Evolutionary conservation across 73 alveolate genomes (phyloP).

Genomic region (Paramecium octaurelia): DNA sequence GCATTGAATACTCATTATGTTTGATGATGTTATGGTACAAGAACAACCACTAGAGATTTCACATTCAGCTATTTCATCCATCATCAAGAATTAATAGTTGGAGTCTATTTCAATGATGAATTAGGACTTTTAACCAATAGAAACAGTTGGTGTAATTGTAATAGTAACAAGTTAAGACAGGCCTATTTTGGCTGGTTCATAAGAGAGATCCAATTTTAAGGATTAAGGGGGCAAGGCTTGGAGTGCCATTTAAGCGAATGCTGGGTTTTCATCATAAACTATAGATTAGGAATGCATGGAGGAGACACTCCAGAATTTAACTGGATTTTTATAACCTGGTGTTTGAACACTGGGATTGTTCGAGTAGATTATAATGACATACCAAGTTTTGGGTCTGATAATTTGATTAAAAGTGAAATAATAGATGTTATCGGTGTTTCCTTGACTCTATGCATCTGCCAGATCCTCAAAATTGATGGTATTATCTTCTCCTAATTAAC

Average conservation of each 20-base stretch:
- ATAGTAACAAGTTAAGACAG: background rate
- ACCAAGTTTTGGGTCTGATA: background rate
- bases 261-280: constrained; percentile 27
- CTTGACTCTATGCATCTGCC: background rate
- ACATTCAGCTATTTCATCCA: background rate
- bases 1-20: background rate
- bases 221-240: background rate
- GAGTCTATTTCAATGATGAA: background rate
- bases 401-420: background rate
- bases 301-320: background rate
- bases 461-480: background rate
- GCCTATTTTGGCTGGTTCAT: background rate
- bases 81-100: background rate
- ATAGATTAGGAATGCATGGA: background rate
- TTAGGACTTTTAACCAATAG: background rate
- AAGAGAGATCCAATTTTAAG: background rate
- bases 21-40: background rate
- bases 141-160: background rate
- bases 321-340: constrained; percentile 23
- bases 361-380: background rate
- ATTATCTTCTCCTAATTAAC: constrained; percentile 1
- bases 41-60: background rate
- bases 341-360: background rate
- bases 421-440: background rate
- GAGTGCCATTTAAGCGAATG: background rate